phyloP scores from a whole-genome alignment of 73 alveolate species.

The Effrenium voratum region DNA sequence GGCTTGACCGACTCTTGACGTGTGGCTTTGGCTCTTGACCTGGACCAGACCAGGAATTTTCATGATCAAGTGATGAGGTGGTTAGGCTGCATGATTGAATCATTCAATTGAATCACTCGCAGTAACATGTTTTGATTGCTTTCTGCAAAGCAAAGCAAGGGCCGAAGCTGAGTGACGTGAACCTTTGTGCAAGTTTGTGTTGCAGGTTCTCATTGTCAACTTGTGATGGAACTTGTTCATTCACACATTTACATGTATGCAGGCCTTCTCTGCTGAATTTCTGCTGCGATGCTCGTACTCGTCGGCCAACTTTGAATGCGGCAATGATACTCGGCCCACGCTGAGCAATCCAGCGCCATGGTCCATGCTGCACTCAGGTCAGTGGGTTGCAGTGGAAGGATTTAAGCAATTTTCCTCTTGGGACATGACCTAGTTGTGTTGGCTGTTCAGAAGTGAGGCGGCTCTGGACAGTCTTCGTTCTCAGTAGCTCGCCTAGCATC shows the following conservation, averaged over 20 bases:
- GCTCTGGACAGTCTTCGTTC: neutral
- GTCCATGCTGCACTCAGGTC: neutral
- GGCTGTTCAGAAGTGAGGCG: neutral
- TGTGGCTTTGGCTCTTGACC: no score
- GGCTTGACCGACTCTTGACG: no score
- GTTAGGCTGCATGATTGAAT: no score
- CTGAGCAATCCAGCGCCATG: neutral
- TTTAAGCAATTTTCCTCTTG: neutral
- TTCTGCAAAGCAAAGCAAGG: no score
- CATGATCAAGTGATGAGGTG: no score
- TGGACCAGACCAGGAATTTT: no score
- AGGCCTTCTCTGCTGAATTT: slow-evolving; percentile 64
- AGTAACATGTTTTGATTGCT: no score
- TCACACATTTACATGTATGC: neutral
- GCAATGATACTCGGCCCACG: neutral
- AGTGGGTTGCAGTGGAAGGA: neutral
- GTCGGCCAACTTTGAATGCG: slow-evolving; percentile 73
- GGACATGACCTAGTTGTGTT: neutral
- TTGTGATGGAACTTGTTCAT: no score
- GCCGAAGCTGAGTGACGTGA: no score
- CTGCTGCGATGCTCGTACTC: slow-evolving; percentile 74
- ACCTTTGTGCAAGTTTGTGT: no score
- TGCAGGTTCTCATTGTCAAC: no score
- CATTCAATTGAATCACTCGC: no score
- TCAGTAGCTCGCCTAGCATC: neutral